Conservation (phyloP, 768 basidiomycete genomes). For the Termitomyces sp. region DNA sequence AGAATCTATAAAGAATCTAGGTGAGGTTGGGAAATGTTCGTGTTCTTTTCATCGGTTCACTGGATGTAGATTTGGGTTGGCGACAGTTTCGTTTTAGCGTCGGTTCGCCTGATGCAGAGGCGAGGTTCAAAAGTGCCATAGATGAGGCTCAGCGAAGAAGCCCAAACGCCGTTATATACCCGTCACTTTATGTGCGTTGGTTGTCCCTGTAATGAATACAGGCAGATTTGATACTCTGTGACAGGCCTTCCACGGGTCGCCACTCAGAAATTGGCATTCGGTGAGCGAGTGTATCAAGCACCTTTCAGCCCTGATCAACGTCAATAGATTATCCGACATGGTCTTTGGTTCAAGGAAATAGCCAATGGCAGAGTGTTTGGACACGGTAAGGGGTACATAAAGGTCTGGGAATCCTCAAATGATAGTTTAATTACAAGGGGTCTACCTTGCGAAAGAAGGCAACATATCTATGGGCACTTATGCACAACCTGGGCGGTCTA, state of each 20-base stretch:
- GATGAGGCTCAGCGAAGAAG: conserved; percentile 34
- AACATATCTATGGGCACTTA: conserved; percentile 45
- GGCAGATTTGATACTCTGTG: not conserved
- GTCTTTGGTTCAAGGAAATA: conserved; percentile 59
- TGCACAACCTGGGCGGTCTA: conserved; percentile 28
- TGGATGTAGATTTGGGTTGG: conserved; percentile 41
- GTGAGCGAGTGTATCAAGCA: conserved; percentile 26
- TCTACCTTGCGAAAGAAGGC: conserved; percentile 67
- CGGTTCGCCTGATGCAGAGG: conserved; percentile 71
- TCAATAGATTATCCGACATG: conserved; percentile 65
- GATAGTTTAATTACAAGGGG: conserved; percentile 38
- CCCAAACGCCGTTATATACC: conserved; percentile 43
- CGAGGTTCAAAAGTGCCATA: conserved; percentile 53
- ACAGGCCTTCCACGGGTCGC: conserved; percentile 70
- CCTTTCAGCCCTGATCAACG: not conserved
- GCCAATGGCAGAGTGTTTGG: conserved; percentile 64
- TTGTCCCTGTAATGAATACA: not conserved
- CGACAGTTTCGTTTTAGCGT: conserved; percentile 71
- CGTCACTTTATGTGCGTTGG: conserved; percentile 41
- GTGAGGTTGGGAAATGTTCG: conserved; percentile 29
- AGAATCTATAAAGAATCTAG: conserved; percentile 54
- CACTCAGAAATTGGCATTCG: conserved; percentile 68
- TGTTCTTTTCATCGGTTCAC: not conserved
- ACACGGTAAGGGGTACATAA: conserved; percentile 40
- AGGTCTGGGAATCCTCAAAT: not conserved